Conservation (phyloP, 1,284 basidiomycete genomes). For the Trichosporon inkin region DNA sequence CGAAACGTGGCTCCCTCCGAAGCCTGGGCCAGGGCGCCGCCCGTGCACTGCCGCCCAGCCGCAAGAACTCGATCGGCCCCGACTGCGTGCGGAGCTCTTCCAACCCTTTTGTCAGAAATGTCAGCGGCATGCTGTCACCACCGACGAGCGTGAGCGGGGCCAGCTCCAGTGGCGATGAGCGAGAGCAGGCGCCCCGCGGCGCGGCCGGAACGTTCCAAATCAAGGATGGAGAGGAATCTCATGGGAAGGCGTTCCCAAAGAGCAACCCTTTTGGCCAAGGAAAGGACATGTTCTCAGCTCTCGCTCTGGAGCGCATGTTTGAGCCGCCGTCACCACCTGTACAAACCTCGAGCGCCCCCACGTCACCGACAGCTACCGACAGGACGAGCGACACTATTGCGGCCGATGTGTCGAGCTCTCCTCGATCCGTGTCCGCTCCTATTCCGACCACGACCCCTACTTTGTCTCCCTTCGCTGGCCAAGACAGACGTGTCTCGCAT, state of each 20-base stretch:
- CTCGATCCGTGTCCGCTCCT: not conserved
- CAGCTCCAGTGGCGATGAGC: conserved; percentile 13
- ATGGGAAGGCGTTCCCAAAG: conserved; percentile 40
- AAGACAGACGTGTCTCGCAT: conserved; percentile 34
- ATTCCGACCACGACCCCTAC: not conserved
- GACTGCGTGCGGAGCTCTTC: conserved; percentile 16
- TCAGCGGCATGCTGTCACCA: conserved; percentile 21
- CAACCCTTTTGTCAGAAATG: conserved; percentile 19
- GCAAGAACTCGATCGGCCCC: conserved; percentile 6
- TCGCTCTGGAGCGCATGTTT: conserved; percentile 82
- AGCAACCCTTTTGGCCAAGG: conserved; percentile 31
- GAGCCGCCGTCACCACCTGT: conserved; percentile 74
- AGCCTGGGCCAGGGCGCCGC: conserved; percentile 37
- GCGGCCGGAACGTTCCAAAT: conserved; percentile 69
- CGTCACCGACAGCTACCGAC: not conserved
- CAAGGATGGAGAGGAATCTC: conserved; percentile 65
- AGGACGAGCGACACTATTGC: not conserved
- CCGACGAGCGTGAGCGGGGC: conserved; percentile 14
- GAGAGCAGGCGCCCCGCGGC: not conserved
- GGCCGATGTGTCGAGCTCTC: conserved; percentile 22
- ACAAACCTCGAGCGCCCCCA: not conserved
- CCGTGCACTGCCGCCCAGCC: conserved; percentile 30
- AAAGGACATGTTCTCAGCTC: conserved; percentile 78
- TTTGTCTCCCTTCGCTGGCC: not conserved
- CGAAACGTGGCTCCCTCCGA: conserved; percentile 42